Percentiles rank a stretch among this genome's conserved stretches.
phyloP scores from a whole-genome alignment of 73 alveolate genomes.

The Symbiodinium natans region DNA sequence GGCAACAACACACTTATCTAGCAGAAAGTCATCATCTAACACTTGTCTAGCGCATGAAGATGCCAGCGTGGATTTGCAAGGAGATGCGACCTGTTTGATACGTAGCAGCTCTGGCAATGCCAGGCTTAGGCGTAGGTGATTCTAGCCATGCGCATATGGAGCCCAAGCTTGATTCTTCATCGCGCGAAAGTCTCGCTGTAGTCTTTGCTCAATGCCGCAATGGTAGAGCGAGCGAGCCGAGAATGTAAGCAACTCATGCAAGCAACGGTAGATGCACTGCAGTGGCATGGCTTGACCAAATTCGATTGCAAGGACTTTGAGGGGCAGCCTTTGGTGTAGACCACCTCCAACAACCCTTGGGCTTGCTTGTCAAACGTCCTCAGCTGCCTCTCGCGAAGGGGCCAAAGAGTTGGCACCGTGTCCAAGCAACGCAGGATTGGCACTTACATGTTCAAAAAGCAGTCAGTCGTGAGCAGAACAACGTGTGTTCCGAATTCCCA shows the following conservation, averaged over 20 bases:
- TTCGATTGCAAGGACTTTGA: not conserved
- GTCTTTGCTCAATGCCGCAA: too few species aligned
- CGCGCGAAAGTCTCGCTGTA: too few species aligned
- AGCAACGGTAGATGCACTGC: not conserved
- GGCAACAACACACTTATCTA: not conserved
- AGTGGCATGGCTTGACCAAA: not conserved
- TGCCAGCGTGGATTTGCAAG: not conserved
- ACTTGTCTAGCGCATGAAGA: not conserved
- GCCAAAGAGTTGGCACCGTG: not conserved
- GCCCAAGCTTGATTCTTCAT: too few species aligned
- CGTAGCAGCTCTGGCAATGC: not conserved
- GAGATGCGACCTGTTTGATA: not conserved
- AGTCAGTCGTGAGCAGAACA: too few species aligned
- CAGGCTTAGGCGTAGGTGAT: not conserved
- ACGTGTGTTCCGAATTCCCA: too few species aligned
- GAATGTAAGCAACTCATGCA: too few species aligned
- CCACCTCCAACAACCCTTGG: too few species aligned
- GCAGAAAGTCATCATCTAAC: not conserved
- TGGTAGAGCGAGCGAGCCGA: too few species aligned
- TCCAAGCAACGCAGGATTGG: not conserved
- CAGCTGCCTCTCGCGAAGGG: not conserved
- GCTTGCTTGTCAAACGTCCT: not conserved
- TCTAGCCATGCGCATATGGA: not conserved
- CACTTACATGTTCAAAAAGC: not conserved
- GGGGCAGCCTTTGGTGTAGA: not conserved